Evolutionary conservation across 225 moss, liverwort and hornwort species (phyloP), one percentile per base, ranked within the genome.

Genomic region (Straminergon stramineum): DNA sequence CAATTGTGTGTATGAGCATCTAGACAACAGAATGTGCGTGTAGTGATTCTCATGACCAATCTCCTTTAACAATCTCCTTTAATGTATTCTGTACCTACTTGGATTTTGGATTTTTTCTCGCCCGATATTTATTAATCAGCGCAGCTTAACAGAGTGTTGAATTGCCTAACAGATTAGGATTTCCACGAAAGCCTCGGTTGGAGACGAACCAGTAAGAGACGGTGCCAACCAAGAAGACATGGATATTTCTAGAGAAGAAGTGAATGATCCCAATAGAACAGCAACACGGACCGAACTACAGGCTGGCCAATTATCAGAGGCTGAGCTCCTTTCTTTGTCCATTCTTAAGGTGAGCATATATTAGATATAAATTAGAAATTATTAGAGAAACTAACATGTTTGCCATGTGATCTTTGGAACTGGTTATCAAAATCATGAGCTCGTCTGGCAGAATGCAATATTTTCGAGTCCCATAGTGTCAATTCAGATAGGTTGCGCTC

Each of bases 281-380:
- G 96, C 95, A 92, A 95, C 96, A 63, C 90, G 90, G 74, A 95
- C 91, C 75, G 95, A 95, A 80, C 90, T 99, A 55, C 92, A 95
- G 85, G 96, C 95, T 82, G 97, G 99, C 60, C 96, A 95, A 93
- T 85, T 99, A 71, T 91, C 95, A 83, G 90, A 94, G 83, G 90
- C 95, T 39, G 97, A 97, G 83, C 92, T 97, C 82, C 95, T 97
- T 70, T 91, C 97, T n/a, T 91, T 97, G 75, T 91, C 99, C 45
- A 92, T 97, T 77, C 92, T 97, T 31, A 97, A 96, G 95, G 98
- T 97, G 58, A 91, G 89, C 52, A 57, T 22, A 55, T 79, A 63
- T 55, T 84, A n/a, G n/a, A n/a, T n/a, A n/a, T n/a, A n/a, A n/a
- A n/a, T n/a, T n/a, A n/a, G 66, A 41, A 23, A 22, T 83, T 48